Evolutionary conservation across 805 yeast genomes (phyloP), one percentile per base, ranked within the genome.

Genomic region (Clavispora carvajalis): DNA sequence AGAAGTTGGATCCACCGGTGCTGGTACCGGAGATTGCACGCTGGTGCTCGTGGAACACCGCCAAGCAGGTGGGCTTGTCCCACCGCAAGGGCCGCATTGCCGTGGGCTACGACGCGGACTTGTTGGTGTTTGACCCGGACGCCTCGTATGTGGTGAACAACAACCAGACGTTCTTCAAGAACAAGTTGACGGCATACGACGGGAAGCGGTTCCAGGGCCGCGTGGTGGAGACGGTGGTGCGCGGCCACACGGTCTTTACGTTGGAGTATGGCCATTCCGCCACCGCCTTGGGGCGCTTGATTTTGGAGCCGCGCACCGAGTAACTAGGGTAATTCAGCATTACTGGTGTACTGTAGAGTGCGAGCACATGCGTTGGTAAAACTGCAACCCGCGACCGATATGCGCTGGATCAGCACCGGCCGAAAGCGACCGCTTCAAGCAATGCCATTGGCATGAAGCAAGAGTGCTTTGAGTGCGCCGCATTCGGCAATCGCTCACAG

Each of bases 21-120:
- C 49, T 74, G 0, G 56, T 85, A 3, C 58, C 67, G 2, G 89
- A 88, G 44, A 82, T 90, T 34, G 77, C 79, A 13, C 67, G 67
- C 48, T 89, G 96, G 96, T 83, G 95, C 45, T 77, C 84, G 33
- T 70, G 72, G 52, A 87, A 86, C 52, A 90, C 98, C 0, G 89
- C 97, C 1, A 72, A 73, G 45, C 96, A 90, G 60, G 86, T 84
- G 18, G 96, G 97, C 0, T 63, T 90, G 30, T 61, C 72, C 7
- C 78, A 84, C 51, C 57, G 62, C 34, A 90, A 91, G 65, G 98
- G 97, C 9, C 66, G 68, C 40, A 70, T 91, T 37, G 74, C 67
- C 22, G 73, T 73, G 9, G 97, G 96, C 0, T 74, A 73, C 56
- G 96, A 91, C 61, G 97, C 97, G 0, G 98, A 90, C 61, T 79